Percentiles rank a stretch among this genome's conserved stretches.
These are phyloP conservation scores for Saprolegnia parasitica DNA, from an alignment of 352 stramenopile genomes.

Conservation along the genomic window DNA sequence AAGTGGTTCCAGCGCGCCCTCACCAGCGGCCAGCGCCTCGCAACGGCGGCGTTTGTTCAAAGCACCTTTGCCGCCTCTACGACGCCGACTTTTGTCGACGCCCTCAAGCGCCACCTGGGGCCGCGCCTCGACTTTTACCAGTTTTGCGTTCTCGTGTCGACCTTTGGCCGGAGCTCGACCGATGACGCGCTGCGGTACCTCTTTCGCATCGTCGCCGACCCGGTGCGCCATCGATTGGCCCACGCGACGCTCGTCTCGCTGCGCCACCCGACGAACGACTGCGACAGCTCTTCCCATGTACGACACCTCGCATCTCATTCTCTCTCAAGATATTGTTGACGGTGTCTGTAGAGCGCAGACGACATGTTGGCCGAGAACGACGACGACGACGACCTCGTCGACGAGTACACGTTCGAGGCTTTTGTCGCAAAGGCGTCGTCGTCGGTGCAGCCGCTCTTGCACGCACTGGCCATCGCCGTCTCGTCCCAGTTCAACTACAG, in stretches of 20 bases:
- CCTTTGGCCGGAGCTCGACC: conserved; percentile 56
- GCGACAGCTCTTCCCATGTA: no score
- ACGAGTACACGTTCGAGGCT: no score
- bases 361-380: no score
- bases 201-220: conserved; percentile 46
- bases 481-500: conserved; percentile 61
- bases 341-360: no score
- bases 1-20: conserved; percentile 76
- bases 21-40: conserved; percentile 42
- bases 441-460: conserved; percentile 45
- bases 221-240: not conserved
- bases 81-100: conserved; percentile 39
- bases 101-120: conserved; percentile 32
- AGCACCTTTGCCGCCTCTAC: conserved; percentile 28
- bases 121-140: conserved; percentile 50
- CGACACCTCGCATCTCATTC: no score
- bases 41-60: not conserved
- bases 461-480: conserved; percentile 67
- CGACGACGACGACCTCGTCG: no score
- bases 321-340: no score
- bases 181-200: conserved; percentile 43
- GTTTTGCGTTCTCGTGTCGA: conserved; percentile 74
- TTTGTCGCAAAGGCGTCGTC: no score
- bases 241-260: not conserved
- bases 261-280: not conserved